Percentiles rank a stretch among this genome's conserved stretches.
Evolutionary conservation across 73 alveolate genomes (phyloP).

Genomic region (Paramecium biaurelia): DNA sequence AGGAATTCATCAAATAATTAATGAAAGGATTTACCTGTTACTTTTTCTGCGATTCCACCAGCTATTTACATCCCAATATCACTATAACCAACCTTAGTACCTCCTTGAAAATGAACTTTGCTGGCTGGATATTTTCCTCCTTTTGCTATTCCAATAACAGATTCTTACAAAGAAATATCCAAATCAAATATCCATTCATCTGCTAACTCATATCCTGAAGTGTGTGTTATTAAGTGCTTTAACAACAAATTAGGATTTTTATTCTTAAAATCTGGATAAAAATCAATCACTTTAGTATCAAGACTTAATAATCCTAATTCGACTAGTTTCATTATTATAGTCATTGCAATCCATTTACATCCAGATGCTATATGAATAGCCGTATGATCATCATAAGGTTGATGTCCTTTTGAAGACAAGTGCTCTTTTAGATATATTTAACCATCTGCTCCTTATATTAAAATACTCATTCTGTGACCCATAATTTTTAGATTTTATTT

Average conservation of each 20-base stretch:
- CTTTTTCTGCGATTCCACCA: constrained; percentile 49
- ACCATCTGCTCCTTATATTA: constrained; percentile 5
- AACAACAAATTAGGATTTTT: background rate
- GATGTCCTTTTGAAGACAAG: background rate
- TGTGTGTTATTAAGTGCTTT: constrained; percentile 17
- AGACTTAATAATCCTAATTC: constrained; percentile 6
- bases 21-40: constrained; percentile 37
- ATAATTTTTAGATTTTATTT: background rate
- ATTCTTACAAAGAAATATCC: background rate
- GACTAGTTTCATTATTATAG: constrained; percentile 30
- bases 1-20: constrained; percentile 12
- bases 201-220: background rate
- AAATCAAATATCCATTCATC: constrained; percentile 40
- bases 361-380: constrained; percentile 45
- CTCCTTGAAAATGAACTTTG: background rate
- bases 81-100: background rate
- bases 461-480: constrained; percentile 11
- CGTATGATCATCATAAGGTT: constrained; percentile 23
- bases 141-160: constrained; percentile 37
- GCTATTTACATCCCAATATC: constrained; percentile 7
- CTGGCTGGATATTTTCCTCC: constrained; percentile 32
- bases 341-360: constrained; percentile 51
- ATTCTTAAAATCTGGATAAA: background rate
- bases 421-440: background rate
- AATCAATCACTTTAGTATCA: background rate